Evolutionary conservation across 106 monocot genomes (phyloP), one percentile per base, ranked within the genome.

Genomic region (Allium cepa): DNA sequence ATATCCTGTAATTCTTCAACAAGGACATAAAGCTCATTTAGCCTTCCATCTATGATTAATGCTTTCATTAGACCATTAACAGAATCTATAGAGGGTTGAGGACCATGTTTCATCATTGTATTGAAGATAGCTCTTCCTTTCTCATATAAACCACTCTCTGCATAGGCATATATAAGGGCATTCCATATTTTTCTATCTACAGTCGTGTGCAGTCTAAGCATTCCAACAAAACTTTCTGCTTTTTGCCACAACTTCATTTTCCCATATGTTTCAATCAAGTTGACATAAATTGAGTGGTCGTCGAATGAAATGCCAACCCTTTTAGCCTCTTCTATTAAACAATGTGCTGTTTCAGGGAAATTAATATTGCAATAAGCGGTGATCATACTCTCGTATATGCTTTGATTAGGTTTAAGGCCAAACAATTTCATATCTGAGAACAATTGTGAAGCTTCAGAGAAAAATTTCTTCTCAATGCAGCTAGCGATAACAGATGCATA

Each of bases 1-100:
- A 99, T 83, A 74, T 93, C 97, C 74, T 99, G 97, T 68, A 99
- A 77, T 71, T 99, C 97, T 59, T 99, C 78, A 71, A 99, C 76
- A 69, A 99, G 80, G 77, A 93, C 92, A 81, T 84, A 90, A 36
- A 89, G 67, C 72, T 99, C 97, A 62, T 83, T 79, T 59, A 90
- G 70, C 71, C 97, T 99, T 27, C 81, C 81, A 73, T 99, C 97
- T 75, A 76, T 67, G 71, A 99, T 92, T 76, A 99, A 79, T 26
- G 92, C 88, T 17, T 77, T 79, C 80, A 93, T 77, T 57, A 93
- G 84, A 27, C 89, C 90, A 66, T 99, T 99, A 56, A 93, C 78
- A 73, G 92, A 87, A 53, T 99, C 97, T 47, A 90, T 83, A 47
- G 86, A 74, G 46, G 97, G 97, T 11, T 56, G 75, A 53, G 83